These are phyloP conservation scores for Gastrodia elata DNA, from an alignment of 106 monocot genomes.

Conservation along the genomic window DNA sequence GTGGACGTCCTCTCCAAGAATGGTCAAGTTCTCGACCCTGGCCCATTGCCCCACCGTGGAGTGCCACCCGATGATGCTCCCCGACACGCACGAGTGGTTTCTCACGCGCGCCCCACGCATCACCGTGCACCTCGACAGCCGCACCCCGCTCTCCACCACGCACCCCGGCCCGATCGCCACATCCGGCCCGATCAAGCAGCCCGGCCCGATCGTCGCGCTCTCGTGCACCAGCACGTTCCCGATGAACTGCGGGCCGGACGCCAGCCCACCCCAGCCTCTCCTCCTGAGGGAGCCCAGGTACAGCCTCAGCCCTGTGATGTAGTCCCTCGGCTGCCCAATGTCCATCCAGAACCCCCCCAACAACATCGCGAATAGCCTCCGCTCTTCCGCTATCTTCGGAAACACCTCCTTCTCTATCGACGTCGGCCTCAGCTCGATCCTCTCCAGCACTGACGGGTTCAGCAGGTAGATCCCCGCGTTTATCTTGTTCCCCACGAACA, in stretches of 20 bases:
- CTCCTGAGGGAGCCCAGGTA: conserved; percentile 45
- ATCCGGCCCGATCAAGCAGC: conserved; percentile 67
- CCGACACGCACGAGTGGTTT: conserved; percentile 55
- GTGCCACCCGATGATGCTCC: conserved; percentile 79
- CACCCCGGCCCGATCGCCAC: conserved; percentile 57
- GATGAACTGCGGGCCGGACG: conserved; percentile 38
- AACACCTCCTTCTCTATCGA: conserved; percentile 79
- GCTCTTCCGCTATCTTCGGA: conserved; percentile 44
- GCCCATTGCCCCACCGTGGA: conserved; percentile 77
- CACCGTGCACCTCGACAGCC: conserved; percentile 61
- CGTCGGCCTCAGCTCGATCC: conserved; percentile 49
- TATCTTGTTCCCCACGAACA: conserved; percentile 48
- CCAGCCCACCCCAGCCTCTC: conserved; percentile 29
- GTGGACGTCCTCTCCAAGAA: conserved; percentile 81
- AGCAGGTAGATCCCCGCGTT: conserved; percentile 51
- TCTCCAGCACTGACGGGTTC: conserved; percentile 41
- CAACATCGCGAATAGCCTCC: conserved; percentile 52
- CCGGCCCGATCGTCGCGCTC: conserved; percentile 51
- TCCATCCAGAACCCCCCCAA: conserved; percentile 74
- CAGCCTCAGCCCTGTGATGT: conserved; percentile 51
- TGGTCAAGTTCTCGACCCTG: conserved; percentile 76
- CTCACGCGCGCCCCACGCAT: conserved; percentile 52
- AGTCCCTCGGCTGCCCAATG: conserved; percentile 59
- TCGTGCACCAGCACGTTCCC: conserved; percentile 71
- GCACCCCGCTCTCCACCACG: conserved; percentile 60